Percentiles rank a stretch among this genome's conserved stretches.
Evolutionary conservation across 495 filamentous ascomycete genomes (phyloP).

Genomic region (Delitschia confertaspora): DNA sequence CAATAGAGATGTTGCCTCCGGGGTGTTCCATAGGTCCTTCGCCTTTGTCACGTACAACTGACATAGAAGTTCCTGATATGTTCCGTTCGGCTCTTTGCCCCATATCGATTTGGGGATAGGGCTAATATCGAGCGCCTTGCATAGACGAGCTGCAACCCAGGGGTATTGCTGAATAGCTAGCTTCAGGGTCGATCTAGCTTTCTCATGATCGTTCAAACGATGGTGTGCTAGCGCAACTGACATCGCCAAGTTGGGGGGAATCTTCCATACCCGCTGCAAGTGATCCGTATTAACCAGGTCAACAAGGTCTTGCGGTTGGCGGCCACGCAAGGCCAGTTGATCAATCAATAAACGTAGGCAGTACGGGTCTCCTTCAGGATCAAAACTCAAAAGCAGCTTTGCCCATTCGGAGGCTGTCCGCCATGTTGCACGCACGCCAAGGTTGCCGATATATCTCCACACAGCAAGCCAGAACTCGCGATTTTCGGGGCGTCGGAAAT

Average conservation of each 20-base stretch:
- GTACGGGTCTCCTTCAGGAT: slow-evolving; percentile 72
- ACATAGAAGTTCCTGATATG: slow-evolving; percentile 62
- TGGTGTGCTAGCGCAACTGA: slow-evolving; percentile 48
- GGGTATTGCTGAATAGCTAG: slow-evolving; percentile 63
- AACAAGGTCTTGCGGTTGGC: slow-evolving; percentile 67
- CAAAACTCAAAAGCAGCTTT: slow-evolving; percentile 69
- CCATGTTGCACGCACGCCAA: slow-evolving; percentile 86
- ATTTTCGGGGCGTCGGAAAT: slow-evolving; percentile 74
- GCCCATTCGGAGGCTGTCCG: slow-evolving; percentile 89
- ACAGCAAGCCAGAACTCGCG: slow-evolving; percentile 84
- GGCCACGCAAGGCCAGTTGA: slow-evolving; percentile 68
- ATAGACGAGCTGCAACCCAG: slow-evolving; percentile 72
- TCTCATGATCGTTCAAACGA: slow-evolving; percentile 57
- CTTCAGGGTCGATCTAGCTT: slow-evolving; percentile 53
- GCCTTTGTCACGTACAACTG: slow-evolving; percentile 70
- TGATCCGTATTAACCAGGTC: slow-evolving; percentile 55
- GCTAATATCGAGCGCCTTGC: slow-evolving; percentile 64
- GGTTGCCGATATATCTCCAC: slow-evolving; percentile 76
- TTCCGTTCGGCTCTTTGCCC: slow-evolving; percentile 60
- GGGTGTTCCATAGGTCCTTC: slow-evolving; percentile 85
- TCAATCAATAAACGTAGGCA: slow-evolving; percentile 69
- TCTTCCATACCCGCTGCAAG: slow-evolving; percentile 41
- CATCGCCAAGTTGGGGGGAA: slow-evolving; percentile 18
- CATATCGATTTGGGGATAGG: slow-evolving; percentile 67
- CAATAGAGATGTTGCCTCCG: slow-evolving; percentile 60